phyloP scores from a whole-genome alignment of 1,284 basidiomycete species.

The Coriolopsis trogii region DNA sequence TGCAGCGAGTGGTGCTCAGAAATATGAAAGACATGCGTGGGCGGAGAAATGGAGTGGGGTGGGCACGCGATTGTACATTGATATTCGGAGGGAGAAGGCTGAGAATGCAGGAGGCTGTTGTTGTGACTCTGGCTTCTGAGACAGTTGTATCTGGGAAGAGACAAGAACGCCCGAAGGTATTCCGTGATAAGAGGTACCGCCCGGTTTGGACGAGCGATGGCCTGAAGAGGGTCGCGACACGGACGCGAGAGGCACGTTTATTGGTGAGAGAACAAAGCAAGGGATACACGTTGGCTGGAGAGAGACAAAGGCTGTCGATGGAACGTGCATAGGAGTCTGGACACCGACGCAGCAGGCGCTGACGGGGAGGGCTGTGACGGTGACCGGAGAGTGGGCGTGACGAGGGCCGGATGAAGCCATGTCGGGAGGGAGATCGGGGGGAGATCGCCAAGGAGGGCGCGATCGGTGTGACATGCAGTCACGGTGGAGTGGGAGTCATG shows the following conservation, averaged over 20 bases:
- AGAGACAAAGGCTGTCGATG: slow-evolving; percentile 9
- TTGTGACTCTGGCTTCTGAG: slow-evolving; percentile 8
- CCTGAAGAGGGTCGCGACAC: neutral
- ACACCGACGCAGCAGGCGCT: neutral
- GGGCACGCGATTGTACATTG: slow-evolving; percentile 6
- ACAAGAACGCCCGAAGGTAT: slow-evolving; percentile 13
- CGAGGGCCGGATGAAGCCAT: slow-evolving; percentile 12
- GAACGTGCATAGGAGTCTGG: slow-evolving; percentile 27
- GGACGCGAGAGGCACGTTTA: slow-evolving; percentile 13
- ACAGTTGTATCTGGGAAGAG: slow-evolving; percentile 13
- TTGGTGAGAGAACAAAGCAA: neutral
- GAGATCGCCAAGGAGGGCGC: slow-evolving; percentile 18
- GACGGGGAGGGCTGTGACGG: slow-evolving; percentile 4
- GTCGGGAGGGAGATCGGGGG: slow-evolving; percentile 14
- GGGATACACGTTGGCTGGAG: slow-evolving; percentile 26
- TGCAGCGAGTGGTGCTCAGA: neutral
- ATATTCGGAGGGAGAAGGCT: slow-evolving; percentile 2
- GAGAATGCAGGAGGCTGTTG: slow-evolving; percentile 7
- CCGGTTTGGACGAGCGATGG: neutral
- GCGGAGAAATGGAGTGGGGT: slow-evolving; percentile 18
- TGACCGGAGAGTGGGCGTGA: slow-evolving; percentile 3
- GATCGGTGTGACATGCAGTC: slow-evolving; percentile 18
- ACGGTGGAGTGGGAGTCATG: slow-evolving; percentile 25
- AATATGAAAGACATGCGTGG: slow-evolving; percentile 7
- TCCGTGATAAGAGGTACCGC: slow-evolving; percentile 10